These are phyloP conservation scores for Ophiostoma tasmaniense DNA, from an alignment of 2,329 filamentous ascomycete species.

Conservation along the genomic window DNA sequence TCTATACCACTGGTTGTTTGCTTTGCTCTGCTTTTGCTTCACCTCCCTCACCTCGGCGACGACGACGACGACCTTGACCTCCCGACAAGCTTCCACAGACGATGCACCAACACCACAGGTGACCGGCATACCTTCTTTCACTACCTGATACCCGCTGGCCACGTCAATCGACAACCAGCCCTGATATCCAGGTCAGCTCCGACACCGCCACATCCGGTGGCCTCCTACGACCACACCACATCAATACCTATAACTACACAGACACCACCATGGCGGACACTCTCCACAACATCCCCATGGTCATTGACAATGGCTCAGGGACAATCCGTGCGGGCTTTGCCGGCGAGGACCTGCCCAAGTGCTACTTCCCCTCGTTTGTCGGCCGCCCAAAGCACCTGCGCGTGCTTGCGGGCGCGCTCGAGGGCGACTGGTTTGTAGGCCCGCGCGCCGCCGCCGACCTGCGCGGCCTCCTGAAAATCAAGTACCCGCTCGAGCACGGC, in stretches of 20 bases:
- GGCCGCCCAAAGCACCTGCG: conserved; percentile 91
- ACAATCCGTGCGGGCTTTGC: conserved; percentile 96
- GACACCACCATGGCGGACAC: conserved; percentile 44
- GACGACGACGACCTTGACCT: not conserved
- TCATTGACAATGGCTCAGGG: conserved; percentile 97
- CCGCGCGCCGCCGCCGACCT: conserved; percentile 80
- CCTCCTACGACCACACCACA: too few species aligned
- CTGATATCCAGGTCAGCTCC: not conserved
- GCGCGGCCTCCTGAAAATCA: conserved; percentile 87
- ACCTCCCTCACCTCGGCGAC: not conserved
- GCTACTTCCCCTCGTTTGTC: conserved; percentile 95
- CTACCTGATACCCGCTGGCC: not conserved
- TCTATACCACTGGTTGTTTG: not conserved
- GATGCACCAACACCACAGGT: conserved; percentile 18
- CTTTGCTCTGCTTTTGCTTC: not conserved
- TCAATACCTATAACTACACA: not conserved
- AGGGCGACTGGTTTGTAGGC: conserved; percentile 96
- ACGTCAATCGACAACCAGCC: not conserved
- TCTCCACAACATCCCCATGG: conserved; percentile 94
- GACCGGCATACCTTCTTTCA: not conserved
- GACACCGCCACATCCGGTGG: not conserved
- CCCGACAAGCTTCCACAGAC: conserved; percentile 8
- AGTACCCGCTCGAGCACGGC: conserved; percentile 91
- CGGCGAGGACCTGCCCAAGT: conserved; percentile 90
- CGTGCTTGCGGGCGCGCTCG: conserved; percentile 89